These are phyloP conservation scores for Candida caryicola DNA, from an alignment of 805 yeast species.

Conservation along the genomic window DNA sequence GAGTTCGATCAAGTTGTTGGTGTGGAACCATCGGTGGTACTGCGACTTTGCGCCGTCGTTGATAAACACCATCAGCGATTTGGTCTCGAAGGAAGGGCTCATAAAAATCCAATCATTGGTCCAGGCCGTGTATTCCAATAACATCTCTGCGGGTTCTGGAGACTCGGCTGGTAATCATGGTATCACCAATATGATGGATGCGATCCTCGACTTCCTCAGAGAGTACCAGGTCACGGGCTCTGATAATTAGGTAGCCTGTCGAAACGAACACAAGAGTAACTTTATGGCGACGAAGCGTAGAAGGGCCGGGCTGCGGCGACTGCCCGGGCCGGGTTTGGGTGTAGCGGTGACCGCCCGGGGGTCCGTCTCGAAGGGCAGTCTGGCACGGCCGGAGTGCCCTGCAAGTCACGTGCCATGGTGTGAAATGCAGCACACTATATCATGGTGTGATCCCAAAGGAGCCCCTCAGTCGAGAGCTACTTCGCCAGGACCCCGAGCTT, in stretches of 20 bases:
- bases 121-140: conserved; percentile 57
- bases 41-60: conserved; percentile 78
- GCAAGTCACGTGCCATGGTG: conserved; percentile 8
- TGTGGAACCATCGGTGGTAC: conserved; percentile 99
- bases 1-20: conserved; percentile 70
- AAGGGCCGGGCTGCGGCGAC: background rate
- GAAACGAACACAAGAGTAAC: background rate
- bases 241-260: conserved; percentile 27
- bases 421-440: background rate
- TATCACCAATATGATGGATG: conserved; percentile 54
- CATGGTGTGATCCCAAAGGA: too few relatives aligned
- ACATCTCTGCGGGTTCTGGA: conserved; percentile 12
- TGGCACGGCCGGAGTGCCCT: background rate
- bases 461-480: too few relatives aligned
- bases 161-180: conserved; percentile 43
- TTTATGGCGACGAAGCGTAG: too few relatives aligned
- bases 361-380: too few relatives aligned
- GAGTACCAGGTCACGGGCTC: conserved; percentile 43
- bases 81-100: conserved; percentile 74
- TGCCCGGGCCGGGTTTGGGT: too few relatives aligned
- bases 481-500: too few relatives aligned
- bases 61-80: conserved; percentile 51
- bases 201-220: conserved; percentile 47
- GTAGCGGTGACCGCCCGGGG: too few relatives aligned
- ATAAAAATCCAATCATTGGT: conserved; percentile 73